Percentiles rank a stretch among this genome's conserved stretches.
Evolutionary conservation across 2,329 filamentous ascomycete genomes (phyloP).

Genomic region (Aspergillus candidus): DNA sequence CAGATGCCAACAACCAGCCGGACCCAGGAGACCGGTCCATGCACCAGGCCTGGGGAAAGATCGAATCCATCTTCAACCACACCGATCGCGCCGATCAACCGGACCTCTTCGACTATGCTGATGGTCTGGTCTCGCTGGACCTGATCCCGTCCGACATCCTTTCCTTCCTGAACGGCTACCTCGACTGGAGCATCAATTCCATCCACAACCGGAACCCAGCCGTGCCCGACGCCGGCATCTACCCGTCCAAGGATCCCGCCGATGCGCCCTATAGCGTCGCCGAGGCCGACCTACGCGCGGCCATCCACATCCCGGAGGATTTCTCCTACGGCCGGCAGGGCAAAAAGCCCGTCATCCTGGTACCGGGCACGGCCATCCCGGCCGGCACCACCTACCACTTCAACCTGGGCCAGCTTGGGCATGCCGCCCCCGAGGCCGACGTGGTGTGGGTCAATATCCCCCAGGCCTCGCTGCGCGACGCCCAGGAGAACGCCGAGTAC

Average conservation of each 20-base stretch:
- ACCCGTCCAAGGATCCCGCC: constrained; percentile 16
- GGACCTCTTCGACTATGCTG: constrained; percentile 2
- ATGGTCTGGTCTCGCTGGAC: constrained; percentile 7
- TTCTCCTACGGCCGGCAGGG: constrained; percentile 42
- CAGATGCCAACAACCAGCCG: neutral
- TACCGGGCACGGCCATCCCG: constrained; percentile 49
- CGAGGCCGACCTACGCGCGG: constrained; percentile 44
- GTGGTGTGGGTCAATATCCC: constrained; percentile 54
- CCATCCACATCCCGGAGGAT: constrained; percentile 46
- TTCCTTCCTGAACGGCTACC: constrained; percentile 12
- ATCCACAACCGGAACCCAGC: constrained; percentile 10
- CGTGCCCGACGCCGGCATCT: constrained; percentile 4
- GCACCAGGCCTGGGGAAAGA: neutral
- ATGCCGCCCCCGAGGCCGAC: constrained; percentile 39
- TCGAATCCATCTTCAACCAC: constrained; percentile 3
- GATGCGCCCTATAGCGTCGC: constrained; percentile 47
- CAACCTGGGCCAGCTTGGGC: constrained; percentile 48
- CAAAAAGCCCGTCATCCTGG: constrained; percentile 46
- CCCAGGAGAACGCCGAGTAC: constrained; percentile 50
- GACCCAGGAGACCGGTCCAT: neutral
- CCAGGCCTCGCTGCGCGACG: constrained; percentile 41
- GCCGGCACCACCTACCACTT: constrained; percentile 42
- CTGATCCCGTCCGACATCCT: constrained; percentile 13
- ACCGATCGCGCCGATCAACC: neutral
- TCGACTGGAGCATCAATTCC: constrained; percentile 12